Conservation (phyloP, 345 rosid species). For the Gossypium longicalyx region DNA sequence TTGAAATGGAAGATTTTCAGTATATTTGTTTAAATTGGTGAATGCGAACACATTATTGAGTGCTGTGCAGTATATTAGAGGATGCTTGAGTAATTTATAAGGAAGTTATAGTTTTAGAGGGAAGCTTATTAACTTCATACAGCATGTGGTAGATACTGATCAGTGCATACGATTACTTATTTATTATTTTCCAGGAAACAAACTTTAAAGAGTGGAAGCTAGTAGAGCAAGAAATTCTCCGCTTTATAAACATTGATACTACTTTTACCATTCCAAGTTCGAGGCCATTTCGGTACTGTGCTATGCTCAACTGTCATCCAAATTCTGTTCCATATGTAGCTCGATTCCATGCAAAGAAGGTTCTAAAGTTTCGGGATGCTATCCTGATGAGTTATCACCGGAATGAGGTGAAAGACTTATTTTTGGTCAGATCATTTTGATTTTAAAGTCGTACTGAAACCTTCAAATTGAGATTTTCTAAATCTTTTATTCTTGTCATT, state of each 20-base stretch:
- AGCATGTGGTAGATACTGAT: not conserved
- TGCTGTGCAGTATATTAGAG: not conserved
- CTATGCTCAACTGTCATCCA: slow-evolving; percentile 60
- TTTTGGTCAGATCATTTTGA: slow-evolving; percentile 3
- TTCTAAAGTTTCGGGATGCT: slow-evolving; percentile 78
- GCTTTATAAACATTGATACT: slow-evolving; percentile 9
- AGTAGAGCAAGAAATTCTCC: slow-evolving; percentile 11
- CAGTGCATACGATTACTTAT: not conserved
- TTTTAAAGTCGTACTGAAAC: not conserved
- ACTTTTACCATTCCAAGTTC: not conserved
- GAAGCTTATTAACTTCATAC: not conserved
- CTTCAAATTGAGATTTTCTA: not conserved
- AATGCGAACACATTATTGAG: not conserved
- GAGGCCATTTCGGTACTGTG: slow-evolving; percentile 75
- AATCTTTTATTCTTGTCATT: slow-evolving; percentile 17
- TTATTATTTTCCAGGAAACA: not conserved
- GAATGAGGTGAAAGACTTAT: slow-evolving; percentile 54
- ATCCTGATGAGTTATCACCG: slow-evolving; percentile 75
- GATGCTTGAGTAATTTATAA: not conserved
- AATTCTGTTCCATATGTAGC: slow-evolving; percentile 68
- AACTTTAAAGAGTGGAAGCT: slow-evolving; percentile 12
- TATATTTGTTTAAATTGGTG: not conserved
- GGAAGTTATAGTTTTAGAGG: not conserved
- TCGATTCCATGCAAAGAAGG: slow-evolving; percentile 80
- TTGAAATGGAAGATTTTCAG: not conserved